Evolutionary conservation across 805 yeast genomes (phyloP), one percentile per base, ranked within the genome.

Genomic region (Millerozyma acaciae): DNA sequence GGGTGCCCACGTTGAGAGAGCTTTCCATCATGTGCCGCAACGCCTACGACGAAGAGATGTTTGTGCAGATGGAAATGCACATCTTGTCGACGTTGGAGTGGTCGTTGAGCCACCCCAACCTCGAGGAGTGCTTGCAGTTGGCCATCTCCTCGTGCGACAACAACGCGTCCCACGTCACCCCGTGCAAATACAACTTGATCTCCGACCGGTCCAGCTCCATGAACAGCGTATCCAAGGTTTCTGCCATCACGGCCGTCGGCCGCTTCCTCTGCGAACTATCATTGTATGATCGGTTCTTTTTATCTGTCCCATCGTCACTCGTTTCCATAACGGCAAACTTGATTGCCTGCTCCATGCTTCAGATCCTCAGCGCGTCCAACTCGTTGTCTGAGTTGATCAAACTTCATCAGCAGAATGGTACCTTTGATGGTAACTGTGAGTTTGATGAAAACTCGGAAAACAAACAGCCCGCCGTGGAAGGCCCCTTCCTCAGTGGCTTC

Each of bases 81-180:
- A 77, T 81, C 37, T 65, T 80, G 51, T 68, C 73, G 42, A 84
- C 84, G 4, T 70, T 88, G 48, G 72, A 65, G 37, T 67, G 73
- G 73, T 53, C 53, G 32, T 49, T 66, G 30, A 66, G 71, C 21
- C 72, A 67, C 41, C 71, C 75, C 3, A 63, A 66, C 33, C 57
- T 75, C 32, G 81, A 75, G 48, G 80, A 75, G 32, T 68, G 76
- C 35, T 50, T 66, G 30, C 71, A 66, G 41, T 42, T 63, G 53
- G 56, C 80, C 44, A 68, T 64, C 32, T 26, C 37, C 14, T 30
- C 31, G 14, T 40, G 42, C 37, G n/a, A n/a, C n/a, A 43, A 47
- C 26, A 39, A 48, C 21, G 36, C 34, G 6, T 30, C 39, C 12
- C 35, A 36, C 20, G 32, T 42, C 7, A 54, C 62, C 12, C 64